Evolutionary conservation across 345 rosid genomes (phyloP), one percentile per base, ranked within the genome.

Genomic region (Lumnitzera littorea): DNA sequence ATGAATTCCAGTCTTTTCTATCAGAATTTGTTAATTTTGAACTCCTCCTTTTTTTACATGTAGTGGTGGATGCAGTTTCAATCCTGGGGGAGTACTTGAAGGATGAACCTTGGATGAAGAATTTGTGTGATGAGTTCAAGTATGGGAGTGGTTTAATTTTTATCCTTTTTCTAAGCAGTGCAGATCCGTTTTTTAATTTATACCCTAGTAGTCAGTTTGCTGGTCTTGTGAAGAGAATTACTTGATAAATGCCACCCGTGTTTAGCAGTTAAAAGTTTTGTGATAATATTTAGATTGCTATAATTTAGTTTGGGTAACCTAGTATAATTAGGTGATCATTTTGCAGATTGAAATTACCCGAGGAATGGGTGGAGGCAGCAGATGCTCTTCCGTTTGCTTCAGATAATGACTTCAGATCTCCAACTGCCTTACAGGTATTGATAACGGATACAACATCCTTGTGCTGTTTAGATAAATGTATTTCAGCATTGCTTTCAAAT

Each of bases 41-140:
- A 14, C 16, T 13, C 50, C 24, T 2, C 50, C 47, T 70, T 12
- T 24, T 47, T 67, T 46, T 57, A 56, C 58, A 60, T 78, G 72
- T 85, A 87, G 92, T 85, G 71, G 63, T 81, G 52, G 88, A 82
- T 64, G 85, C 96, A 12, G 80, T 87, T 68, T 77, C 85, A 50
- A 82, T 85, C 53, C 55, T 87, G 47, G 88, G 89, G 55, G 96
- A 92, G 69, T 92, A 89, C 71, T 50, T 92, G 78, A 85, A 79
- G 60, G 80, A 84, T 55, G 89, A 87, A 65, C 82, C 89, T 29
- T 92, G 96, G 96, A 64, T 89, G 82, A 87, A 78, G 75, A 80
- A 84, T 72, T 70, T 89, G 65, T 77, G 86, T 24, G 63, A 85
- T 50, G 69, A 73, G 65, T 73, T 87, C 50, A 81, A 87, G 98